These are phyloP conservation scores for Verbascum thapsus DNA, from an alignment of 257 asterid genomes.

Conservation along the genomic window DNA sequence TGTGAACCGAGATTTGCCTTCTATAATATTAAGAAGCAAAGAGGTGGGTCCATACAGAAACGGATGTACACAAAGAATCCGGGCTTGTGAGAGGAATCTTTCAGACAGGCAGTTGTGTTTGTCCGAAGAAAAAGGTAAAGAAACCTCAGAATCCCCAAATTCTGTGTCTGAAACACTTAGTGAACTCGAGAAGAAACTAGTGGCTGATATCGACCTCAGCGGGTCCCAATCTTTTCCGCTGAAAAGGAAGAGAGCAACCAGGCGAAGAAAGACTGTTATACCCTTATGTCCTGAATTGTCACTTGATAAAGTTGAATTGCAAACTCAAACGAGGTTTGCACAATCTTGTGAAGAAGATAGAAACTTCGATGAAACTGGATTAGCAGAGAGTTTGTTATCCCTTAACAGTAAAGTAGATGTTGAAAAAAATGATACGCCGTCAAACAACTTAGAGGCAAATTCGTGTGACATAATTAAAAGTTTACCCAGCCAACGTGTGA, in stretches of 20 bases:
- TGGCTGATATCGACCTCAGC: no score
- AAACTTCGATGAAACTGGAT: constrained; percentile 27
- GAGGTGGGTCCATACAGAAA: constrained; percentile 61
- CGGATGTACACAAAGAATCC: constrained; percentile 82
- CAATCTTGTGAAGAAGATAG: constrained; percentile 28
- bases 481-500: constrained; percentile 31
- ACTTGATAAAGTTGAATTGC: constrained; percentile 35
- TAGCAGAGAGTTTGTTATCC: constrained; percentile 31
- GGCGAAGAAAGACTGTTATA: constrained; percentile 34
- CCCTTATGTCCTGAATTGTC: constrained; percentile 31
- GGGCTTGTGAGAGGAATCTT: constrained; percentile 56
- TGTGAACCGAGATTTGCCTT: constrained; percentile 56
- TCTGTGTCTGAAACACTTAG: constrained; percentile 26
- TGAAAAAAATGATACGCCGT: constrained; percentile 32
- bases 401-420: constrained; percentile 32
- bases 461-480: constrained; percentile 26
- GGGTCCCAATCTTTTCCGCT: constrained; percentile 36
- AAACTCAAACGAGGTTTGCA: constrained; percentile 20
- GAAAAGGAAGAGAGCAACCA: constrained; percentile 55
- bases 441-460: constrained; percentile 29
- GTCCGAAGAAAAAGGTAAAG: constrained; percentile 37
- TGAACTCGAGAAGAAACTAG: constrained; percentile 40
- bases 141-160: constrained; percentile 28
- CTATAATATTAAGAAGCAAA: constrained; percentile 60
- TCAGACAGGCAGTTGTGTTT: constrained; percentile 35